Conservation (phyloP, 2,329 filamentous ascomycete genomes). For the Colletotrichum sidae region DNA sequence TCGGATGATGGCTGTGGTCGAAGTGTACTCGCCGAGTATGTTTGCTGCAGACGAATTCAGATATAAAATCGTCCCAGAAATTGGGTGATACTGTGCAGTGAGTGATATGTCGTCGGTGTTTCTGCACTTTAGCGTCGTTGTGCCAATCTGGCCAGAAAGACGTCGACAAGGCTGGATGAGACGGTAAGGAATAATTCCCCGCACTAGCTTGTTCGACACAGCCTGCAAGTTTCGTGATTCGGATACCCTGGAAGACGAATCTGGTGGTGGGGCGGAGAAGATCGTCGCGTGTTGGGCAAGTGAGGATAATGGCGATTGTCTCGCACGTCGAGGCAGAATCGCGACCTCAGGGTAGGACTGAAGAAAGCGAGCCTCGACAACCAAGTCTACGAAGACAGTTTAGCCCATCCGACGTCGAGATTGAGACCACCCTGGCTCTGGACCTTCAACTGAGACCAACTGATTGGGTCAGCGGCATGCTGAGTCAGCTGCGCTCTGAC, state of each 20-base stretch:
- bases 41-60: too few species aligned
- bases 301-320: too few species aligned
- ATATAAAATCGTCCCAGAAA: too few species aligned
- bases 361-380: too few species aligned
- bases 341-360: too few species aligned
- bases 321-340: too few species aligned
- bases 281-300: too few species aligned
- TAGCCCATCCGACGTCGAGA: conserved; percentile 34
- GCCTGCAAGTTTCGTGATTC: too few species aligned
- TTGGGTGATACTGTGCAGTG: conserved; percentile 5
- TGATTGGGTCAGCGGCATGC: conserved; percentile 25
- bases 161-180: conserved; percentile 30
- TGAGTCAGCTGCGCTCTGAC: conserved; percentile 26
- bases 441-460: background rate
- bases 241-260: background rate
- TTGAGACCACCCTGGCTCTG: conserved; percentile 12
- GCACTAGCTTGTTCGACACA: conserved; percentile 9
- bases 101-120: conserved; percentile 9
- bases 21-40: background rate
- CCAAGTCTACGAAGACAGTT: conserved; percentile 11
- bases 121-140: conserved; percentile 23
- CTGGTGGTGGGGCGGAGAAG: too few species aligned
- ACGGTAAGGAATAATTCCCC: conserved; percentile 22
- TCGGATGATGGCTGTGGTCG: conserved; percentile 12
- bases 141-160: conserved; percentile 36